Conservation (phyloP, 805 yeast genomes). For the Candida chauliodis region DNA sequence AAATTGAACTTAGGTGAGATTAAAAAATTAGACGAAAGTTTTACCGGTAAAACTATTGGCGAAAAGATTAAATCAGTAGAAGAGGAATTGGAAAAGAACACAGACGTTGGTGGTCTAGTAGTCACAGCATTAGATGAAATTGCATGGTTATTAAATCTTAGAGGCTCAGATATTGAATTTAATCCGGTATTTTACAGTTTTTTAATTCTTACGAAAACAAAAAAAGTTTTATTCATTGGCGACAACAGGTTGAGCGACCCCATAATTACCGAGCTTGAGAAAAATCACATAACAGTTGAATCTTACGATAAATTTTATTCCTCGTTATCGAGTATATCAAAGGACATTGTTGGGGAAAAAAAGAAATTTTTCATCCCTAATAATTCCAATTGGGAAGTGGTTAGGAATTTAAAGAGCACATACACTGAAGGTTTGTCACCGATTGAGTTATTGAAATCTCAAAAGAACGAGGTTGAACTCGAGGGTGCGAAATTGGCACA, state of each 20-base stretch:
- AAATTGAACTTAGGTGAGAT: slow-evolving; percentile 43
- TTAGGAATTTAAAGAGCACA: slow-evolving; percentile 29
- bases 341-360: slow-evolving; percentile 26
- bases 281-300: slow-evolving; percentile 26
- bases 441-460: slow-evolving; percentile 48
- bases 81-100: slow-evolving; percentile 21
- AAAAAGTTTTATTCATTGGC: slow-evolving; percentile 42
- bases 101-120: slow-evolving; percentile 31
- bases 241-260: slow-evolving; percentile 33
- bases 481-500: slow-evolving; percentile 51
- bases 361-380: slow-evolving; percentile 29
- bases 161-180: slow-evolving; percentile 54
- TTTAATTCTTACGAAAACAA: slow-evolving; percentile 27
- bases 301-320: slow-evolving; percentile 46
- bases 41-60: slow-evolving; percentile 60
- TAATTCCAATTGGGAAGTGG: slow-evolving; percentile 39
- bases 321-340: slow-evolving; percentile 37
- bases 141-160: slow-evolving; percentile 70
- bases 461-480: slow-evolving; percentile 49
- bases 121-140: slow-evolving; percentile 71
- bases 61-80: slow-evolving; percentile 53
- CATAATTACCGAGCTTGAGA: slow-evolving; percentile 23
- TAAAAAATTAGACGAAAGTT: slow-evolving; percentile 47
- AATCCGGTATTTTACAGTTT: slow-evolving; percentile 52
- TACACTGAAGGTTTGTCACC: slow-evolving; percentile 33